Evolutionary conservation across 169 alveolate genomes (phyloP), one percentile per base, ranked within the genome.

Genomic region (Babesia bovis): DNA sequence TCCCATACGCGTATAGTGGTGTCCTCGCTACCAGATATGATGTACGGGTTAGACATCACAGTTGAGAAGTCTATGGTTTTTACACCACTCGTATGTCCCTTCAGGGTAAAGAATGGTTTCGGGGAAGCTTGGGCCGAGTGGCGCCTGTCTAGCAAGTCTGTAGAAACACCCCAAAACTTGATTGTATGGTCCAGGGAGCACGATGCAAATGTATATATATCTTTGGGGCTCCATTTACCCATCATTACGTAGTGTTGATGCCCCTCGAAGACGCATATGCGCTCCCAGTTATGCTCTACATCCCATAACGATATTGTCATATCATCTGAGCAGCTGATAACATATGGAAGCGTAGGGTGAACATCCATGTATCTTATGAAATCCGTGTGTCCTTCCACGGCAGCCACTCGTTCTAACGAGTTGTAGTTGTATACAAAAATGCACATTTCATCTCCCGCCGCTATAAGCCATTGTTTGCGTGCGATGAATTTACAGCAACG

Each of bases 171-270:
- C 98, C 98, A 95, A 55, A 95, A 93, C 84, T 95, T 94, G 49
- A 97, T 94, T 28, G 99, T 95, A 60, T 94, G 89, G 82, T 96
- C 99, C 70, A 96, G 88, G 56, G 97, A 91, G 25, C 98, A 98
- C 30, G 97, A 84, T n/a, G 99, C 99, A 81, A 98, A 98, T 67
- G 94, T 93, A 51, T 93, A 86, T 19, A 95, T 76, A 82, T 98
- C 99, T 85, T 97, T 95, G 13, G 99, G 99, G 72, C 96, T 97
- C 97, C 94, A 97, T 65, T 78, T 96, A 85, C 88, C 89, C 95
- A 94, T 94, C 99, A 98, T 98, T 28, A 98, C 98, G 78, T 96
- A 98, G 90, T 98, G 99, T 47, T 96, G 94, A 72, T 96, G 99
- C 30, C 97, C 98, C 72, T 97, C 98, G 83, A 91, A 98, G 3